Evolutionary conservation across 345 rosid species (phyloP).

Genomic region (Microcos paniculata): DNA sequence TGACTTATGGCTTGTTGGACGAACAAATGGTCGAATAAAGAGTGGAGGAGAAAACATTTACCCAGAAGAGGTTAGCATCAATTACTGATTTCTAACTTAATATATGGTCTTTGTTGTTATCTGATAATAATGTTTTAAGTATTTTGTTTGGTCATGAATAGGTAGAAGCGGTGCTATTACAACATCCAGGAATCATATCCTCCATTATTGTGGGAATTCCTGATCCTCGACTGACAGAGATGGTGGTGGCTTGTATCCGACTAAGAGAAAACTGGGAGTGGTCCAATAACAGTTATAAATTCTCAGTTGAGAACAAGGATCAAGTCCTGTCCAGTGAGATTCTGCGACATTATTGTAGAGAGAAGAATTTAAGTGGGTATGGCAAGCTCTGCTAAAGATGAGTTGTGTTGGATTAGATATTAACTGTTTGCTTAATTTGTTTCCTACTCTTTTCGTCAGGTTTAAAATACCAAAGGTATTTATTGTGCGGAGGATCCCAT

Average conservation of each 20-base stretch:
- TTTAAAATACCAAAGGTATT: conserved; percentile 75
- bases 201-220: conserved; percentile 61
- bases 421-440: not conserved
- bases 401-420: not conserved
- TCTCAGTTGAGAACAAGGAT: conserved; percentile 14
- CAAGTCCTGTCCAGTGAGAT: conserved; percentile 44
- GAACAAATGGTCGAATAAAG: conserved; percentile 66
- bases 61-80: conserved; percentile 75
- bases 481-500: conserved; percentile 60
- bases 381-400: not conserved
- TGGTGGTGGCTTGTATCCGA: conserved; percentile 70
- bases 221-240: conserved; percentile 61
- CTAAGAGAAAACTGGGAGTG: conserved; percentile 62
- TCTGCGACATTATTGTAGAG: conserved; percentile 49
- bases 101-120: not conserved
- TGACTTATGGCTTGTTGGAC: conserved; percentile 79
- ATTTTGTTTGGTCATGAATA: conserved; percentile 21
- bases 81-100: not conserved
- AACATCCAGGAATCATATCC: conserved; percentile 62
- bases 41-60: conserved; percentile 87
- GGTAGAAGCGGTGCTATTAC: conserved; percentile 59
- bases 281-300: conserved; percentile 34
- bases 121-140: not conserved
- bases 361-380: conserved; percentile 61
- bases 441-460: conserved; percentile 49